These are phyloP conservation scores for Aspergillus homomorphus DNA, from an alignment of 495 filamentous ascomycete species.

Conservation along the genomic window DNA sequence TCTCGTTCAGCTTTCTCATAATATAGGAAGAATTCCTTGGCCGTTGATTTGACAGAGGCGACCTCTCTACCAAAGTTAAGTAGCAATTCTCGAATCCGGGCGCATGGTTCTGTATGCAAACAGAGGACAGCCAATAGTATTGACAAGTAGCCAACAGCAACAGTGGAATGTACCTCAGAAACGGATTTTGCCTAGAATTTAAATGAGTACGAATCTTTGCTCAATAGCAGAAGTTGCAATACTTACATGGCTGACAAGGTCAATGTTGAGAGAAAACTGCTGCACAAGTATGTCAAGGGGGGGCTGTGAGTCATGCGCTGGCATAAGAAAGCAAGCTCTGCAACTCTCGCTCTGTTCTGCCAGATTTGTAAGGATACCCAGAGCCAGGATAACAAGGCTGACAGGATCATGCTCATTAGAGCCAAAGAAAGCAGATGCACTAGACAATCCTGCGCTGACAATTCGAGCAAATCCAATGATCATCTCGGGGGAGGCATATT, in stretches of 20 bases:
- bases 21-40: slow-evolving; percentile 80
- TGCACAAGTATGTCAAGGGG: slow-evolving; percentile 44
- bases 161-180: slow-evolving; percentile 78
- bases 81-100: slow-evolving; percentile 38
- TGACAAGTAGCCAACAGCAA: slow-evolving; percentile 86
- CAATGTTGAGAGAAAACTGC: slow-evolving; percentile 38
- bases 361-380: slow-evolving; percentile 88
- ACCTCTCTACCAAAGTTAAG: slow-evolving; percentile 60
- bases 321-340: slow-evolving; percentile 36
- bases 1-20: slow-evolving; percentile 68
- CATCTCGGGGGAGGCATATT: slow-evolving; percentile 58
- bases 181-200: slow-evolving; percentile 70
- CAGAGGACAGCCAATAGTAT: slow-evolving; percentile 80
- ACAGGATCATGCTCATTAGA: slow-evolving; percentile 50
- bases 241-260: slow-evolving; percentile 48
- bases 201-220: background rate
- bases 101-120: slow-evolving; percentile 51
- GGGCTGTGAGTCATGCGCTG: slow-evolving; percentile 18
- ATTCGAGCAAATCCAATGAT: slow-evolving; percentile 55
- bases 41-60: slow-evolving; percentile 63
- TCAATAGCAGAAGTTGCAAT: background rate
- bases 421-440: slow-evolving; percentile 37
- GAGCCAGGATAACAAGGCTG: slow-evolving; percentile 71
- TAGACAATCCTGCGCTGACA: slow-evolving; percentile 38
- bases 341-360: slow-evolving; percentile 67